These are phyloP conservation scores for Solanum bulbocastanum DNA, from an alignment of 257 asterid species.

Conservation along the genomic window DNA sequence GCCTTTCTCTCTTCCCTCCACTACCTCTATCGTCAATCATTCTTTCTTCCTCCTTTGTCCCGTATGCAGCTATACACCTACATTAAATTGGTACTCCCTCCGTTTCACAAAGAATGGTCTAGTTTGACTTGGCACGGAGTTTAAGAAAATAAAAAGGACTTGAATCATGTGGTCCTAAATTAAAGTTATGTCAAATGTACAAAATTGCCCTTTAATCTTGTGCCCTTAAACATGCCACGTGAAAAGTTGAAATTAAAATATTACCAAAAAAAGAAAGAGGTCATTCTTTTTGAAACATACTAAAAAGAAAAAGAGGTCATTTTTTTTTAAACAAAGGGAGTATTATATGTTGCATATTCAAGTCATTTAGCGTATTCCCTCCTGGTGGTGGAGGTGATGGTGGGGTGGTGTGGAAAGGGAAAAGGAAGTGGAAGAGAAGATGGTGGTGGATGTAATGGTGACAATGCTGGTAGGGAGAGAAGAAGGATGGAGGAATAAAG, in stretches of 20 bases:
- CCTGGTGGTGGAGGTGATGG: neutral
- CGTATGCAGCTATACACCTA: neutral
- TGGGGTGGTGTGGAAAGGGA: neutral
- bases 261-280: no score
- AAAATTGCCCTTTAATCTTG: no score
- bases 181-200: no score
- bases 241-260: no score
- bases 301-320: no score
- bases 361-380: neutral
- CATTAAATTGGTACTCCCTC: neutral
- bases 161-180: no score
- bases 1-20: neutral
- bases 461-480: neutral
- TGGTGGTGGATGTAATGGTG: neutral
- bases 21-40: neutral
- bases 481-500: neutral
- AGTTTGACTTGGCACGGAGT: no score
- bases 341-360: neutral
- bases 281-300: no score
- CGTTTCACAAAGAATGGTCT: no score
- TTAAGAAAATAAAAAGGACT: no score
- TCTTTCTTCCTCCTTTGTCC: neutral
- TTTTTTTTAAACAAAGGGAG: no score
- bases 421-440: neutral
- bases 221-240: no score